A percentile compares a stretch with the other conserved stretches of the same genome.
These are phyloP conservation scores for Neophaeococcomyces aloes DNA, from an alignment of 2,329 filamentous ascomycete species.

Conservation along the genomic window DNA sequence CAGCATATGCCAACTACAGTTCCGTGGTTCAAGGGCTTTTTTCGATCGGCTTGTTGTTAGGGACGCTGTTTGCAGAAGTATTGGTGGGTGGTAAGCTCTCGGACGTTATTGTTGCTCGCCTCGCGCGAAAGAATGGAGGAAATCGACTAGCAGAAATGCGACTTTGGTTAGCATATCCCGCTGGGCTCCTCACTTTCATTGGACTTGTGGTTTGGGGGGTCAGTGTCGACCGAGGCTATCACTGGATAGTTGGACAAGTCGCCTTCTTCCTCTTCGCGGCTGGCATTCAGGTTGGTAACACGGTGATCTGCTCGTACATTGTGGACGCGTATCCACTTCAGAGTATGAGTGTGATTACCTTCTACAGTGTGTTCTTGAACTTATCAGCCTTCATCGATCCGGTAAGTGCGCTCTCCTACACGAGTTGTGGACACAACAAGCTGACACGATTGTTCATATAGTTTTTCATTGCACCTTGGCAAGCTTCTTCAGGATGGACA, in stretches of 20 bases:
- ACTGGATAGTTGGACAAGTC: slow-evolving; percentile 49
- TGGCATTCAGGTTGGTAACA: slow-evolving; percentile 49
- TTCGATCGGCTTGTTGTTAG: slow-evolving; percentile 45
- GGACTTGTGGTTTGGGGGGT: slow-evolving; percentile 47
- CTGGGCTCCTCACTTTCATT: slow-evolving; percentile 37
- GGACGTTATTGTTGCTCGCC: slow-evolving; percentile 39
- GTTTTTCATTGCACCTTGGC: slow-evolving; percentile 45
- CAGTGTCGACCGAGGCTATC: slow-evolving; percentile 42
- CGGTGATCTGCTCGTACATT: slow-evolving; percentile 42
- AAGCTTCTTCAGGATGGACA: slow-evolving; percentile 36
- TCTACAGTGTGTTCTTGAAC: slow-evolving; percentile 46
- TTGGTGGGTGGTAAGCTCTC: slow-evolving; percentile 44
- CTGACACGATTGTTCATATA: too few relatives aligned
- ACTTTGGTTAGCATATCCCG: slow-evolving; percentile 47
- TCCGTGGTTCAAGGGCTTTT: slow-evolving; percentile 44
- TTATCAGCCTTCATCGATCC: slow-evolving; percentile 39
- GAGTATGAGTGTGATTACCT: slow-evolving; percentile 44
- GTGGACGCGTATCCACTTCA: slow-evolving; percentile 48
- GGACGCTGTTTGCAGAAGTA: slow-evolving; percentile 42
- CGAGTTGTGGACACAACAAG: too few relatives aligned
- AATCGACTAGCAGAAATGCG: slow-evolving; percentile 44
- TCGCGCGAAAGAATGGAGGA: slow-evolving; percentile 36
- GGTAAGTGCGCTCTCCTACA: slow-evolving; percentile 20
- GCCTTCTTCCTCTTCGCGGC: slow-evolving; percentile 46
- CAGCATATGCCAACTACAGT: slow-evolving; percentile 40